Percentiles rank a stretch among this genome's conserved stretches.
These are phyloP conservation scores for Fusarium musae DNA, from an alignment of 2,329 filamentous ascomycete species.

Conservation along the genomic window DNA sequence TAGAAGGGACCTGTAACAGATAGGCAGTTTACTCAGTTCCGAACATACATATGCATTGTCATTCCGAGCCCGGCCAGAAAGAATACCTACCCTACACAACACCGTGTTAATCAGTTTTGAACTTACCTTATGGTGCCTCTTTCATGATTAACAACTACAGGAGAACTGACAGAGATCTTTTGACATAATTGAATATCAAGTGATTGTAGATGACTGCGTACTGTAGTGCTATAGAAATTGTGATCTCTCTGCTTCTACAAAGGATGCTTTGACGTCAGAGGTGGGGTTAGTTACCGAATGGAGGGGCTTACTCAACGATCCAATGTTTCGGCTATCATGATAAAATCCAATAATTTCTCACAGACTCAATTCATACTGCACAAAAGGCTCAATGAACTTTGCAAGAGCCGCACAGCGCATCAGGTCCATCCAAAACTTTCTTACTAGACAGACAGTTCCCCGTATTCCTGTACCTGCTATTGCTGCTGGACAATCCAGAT, in stretches of 20 bases:
- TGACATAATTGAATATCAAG: not conserved
- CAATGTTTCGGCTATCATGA: slow-evolving; percentile 1
- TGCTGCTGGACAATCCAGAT: slow-evolving; percentile 49
- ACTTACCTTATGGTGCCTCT: not conserved
- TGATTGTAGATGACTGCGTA: not conserved
- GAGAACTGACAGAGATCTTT: not conserved
- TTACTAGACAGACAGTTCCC: slow-evolving; percentile 9
- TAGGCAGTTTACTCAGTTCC: not conserved
- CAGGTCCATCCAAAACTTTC: slow-evolving; percentile 37
- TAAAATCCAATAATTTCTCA: not conserved
- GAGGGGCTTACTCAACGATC: slow-evolving; percentile 23
- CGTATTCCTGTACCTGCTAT: not conserved
- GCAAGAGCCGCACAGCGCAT: slow-evolving; percentile 42
- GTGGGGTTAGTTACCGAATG: slow-evolving; percentile 18
- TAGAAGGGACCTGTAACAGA: not conserved
- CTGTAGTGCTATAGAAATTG: not conserved
- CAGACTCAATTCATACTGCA: slow-evolving; percentile 2
- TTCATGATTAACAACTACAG: not conserved
- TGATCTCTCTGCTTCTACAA: not conserved
- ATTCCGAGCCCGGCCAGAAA: not conserved
- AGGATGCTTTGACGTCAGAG: slow-evolving; percentile 31
- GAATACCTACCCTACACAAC: not conserved
- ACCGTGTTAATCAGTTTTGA: not conserved
- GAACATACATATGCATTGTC: not conserved
- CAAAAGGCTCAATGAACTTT: slow-evolving; percentile 39